Conservation (phyloP, 352 stramenopile genomes). For the Globisporangium spinosum region DNA sequence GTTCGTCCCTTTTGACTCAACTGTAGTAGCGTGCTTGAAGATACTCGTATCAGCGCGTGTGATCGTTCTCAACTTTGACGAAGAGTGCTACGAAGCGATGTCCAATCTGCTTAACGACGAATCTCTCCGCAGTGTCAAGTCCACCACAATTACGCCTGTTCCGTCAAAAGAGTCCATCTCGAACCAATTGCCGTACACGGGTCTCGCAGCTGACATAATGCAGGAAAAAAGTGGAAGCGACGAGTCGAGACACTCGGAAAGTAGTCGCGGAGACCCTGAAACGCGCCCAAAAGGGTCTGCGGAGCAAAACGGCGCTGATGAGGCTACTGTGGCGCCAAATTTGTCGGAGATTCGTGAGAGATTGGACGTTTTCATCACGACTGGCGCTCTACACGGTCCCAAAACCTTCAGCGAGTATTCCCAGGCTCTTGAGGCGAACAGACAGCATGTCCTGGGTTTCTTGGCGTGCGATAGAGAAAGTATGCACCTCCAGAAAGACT, state of each 20-base stretch:
- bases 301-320: background rate
- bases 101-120: slow-evolving; percentile 15
- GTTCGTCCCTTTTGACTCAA: slow-evolving; percentile 39
- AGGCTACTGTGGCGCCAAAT: background rate
- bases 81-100: slow-evolving; percentile 67
- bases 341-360: slow-evolving; percentile 7
- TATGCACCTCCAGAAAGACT: background rate
- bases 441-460: slow-evolving; percentile 22
- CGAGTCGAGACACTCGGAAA: background rate
- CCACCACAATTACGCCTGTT: slow-evolving; percentile 3
- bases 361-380: slow-evolving; percentile 5
- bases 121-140: slow-evolving; percentile 10
- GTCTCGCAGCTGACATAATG: slow-evolving; percentile 12
- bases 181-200: slow-evolving; percentile 7
- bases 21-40: slow-evolving; percentile 34
- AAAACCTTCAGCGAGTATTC: slow-evolving; percentile 29
- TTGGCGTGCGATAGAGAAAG: slow-evolving; percentile 14
- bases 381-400: background rate
- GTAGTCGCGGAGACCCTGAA: background rate
- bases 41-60: slow-evolving; percentile 41
- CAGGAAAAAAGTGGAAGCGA: slow-evolving; percentile 1
- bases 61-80: slow-evolving; percentile 58
- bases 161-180: slow-evolving; percentile 9
- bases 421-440: slow-evolving; percentile 24
- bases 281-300: background rate